Conservation (phyloP, 805 yeast species). For the Barnettozyma wickerhamii region DNA sequence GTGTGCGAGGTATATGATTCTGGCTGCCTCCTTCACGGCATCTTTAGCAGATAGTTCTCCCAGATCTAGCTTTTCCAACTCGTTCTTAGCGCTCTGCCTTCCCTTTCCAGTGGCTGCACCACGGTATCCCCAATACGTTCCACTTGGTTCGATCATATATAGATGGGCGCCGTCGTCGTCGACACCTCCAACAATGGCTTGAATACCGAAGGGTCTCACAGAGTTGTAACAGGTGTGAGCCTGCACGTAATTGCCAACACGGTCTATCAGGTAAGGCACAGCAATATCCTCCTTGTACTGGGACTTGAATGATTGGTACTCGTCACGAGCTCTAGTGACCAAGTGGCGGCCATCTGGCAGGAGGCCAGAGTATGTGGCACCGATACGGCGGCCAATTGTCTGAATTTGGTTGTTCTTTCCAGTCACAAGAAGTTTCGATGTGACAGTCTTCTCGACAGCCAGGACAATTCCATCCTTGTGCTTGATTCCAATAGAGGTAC, state of each 20-base stretch:
- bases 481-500: conserved; percentile 90
- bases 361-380: conserved; percentile 92
- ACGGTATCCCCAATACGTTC: conserved; percentile 93
- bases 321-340: conserved; percentile 89
- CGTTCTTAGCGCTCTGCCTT: conserved; percentile 95
- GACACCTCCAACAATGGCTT: conserved; percentile 89
- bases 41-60: conserved; percentile 67
- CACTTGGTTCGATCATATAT: conserved; percentile 97
- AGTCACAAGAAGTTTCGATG: conserved; percentile 84
- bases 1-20: conserved; percentile 88
- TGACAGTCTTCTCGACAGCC: conserved; percentile 91
- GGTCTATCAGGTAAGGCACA: conserved; percentile 76
- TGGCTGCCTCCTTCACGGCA: conserved; percentile 92
- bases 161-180: conserved; percentile 89
- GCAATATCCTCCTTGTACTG: conserved; percentile 74
- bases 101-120: conserved; percentile 99
- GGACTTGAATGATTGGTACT: conserved; percentile 73
- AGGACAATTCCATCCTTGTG: conserved; percentile 93
- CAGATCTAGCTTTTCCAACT: conserved; percentile 80
- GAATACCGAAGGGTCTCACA: conserved; percentile 96
- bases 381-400: conserved; percentile 88
- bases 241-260: conserved; percentile 88
- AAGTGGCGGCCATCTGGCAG: conserved; percentile 96
- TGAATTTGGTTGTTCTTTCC: conserved; percentile 88
- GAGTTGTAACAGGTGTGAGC: conserved; percentile 94